A percentile compares a stretch with the other conserved stretches of the same genome.
These are phyloP conservation scores for Yamadazyma epiphylla DNA, from an alignment of 1,139 yeast genomes.

Conservation along the genomic window DNA sequence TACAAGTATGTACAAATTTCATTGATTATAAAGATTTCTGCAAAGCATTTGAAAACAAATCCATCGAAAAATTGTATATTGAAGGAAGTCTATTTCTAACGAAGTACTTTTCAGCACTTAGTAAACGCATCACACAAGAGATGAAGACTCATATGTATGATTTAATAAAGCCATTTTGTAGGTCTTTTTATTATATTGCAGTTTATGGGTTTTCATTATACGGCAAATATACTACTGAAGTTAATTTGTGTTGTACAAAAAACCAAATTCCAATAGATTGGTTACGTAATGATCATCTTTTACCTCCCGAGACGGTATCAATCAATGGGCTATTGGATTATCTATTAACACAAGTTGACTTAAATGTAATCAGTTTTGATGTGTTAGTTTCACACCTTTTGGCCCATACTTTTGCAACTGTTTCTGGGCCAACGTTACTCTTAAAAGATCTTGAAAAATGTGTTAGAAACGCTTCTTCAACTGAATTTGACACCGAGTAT, in stretches of 20 bases:
- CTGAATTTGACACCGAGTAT: conserved; percentile 1
- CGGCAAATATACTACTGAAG: conserved; percentile 5
- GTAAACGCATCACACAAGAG: conserved; percentile 1
- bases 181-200: conserved; percentile 4
- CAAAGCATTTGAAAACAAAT: conserved; percentile 2
- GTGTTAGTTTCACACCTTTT: conserved; percentile 1
- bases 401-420: conserved; percentile 4
- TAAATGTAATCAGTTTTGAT: conserved; percentile 3
- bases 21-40: conserved; percentile 2
- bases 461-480: conserved; percentile 1
- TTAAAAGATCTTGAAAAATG: conserved; percentile 2
- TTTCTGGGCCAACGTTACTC: conserved; percentile 5
- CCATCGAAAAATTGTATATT: conserved; percentile 1
- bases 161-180: conserved; percentile 3
- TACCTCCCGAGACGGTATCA: conserved; percentile 4
- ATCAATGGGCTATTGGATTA: conserved; percentile 4
- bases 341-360: conserved; percentile 1
- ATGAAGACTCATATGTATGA: conserved; percentile 2
- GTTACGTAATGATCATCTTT: conserved; percentile 4
- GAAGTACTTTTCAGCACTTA: not conserved
- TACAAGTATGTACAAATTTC: conserved; percentile 1
- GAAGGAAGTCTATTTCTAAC: conserved; percentile 2
- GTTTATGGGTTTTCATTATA: conserved; percentile 6
- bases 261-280: conserved; percentile 4
- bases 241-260: conserved; percentile 1